A percentile compares a stretch with the other conserved stretches of the same genome.
phyloP scores from a whole-genome alignment of 208 protist genomes.

The Strigomonas galati region DNA sequence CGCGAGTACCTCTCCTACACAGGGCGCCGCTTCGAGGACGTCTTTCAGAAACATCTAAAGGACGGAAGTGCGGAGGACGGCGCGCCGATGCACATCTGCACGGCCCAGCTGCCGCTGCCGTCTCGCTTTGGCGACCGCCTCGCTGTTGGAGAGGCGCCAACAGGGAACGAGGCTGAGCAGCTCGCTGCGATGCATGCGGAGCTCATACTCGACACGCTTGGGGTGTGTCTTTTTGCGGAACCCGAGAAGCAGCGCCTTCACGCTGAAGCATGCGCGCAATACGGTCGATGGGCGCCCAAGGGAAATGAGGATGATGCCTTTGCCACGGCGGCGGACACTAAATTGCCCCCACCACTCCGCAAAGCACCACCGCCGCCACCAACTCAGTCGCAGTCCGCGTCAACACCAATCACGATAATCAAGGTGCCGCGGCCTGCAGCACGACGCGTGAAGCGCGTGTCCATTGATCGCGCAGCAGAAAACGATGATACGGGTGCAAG shows the following conservation, averaged over 20 bases:
- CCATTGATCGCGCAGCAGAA: not conserved
- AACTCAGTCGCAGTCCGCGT: not conserved
- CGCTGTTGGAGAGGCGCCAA: slow-evolving; percentile 69
- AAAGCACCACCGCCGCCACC: slow-evolving; percentile 1
- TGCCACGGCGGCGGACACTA: slow-evolving; percentile 24
- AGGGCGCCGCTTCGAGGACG: slow-evolving; percentile 65
- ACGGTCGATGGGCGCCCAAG: slow-evolving; percentile 60
- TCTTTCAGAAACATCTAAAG: slow-evolving; percentile 48
- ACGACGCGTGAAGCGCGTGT: too few species aligned
- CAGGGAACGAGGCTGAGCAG: slow-evolving; percentile 51
- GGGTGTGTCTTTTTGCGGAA: slow-evolving; percentile 75
- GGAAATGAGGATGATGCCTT: slow-evolving; percentile 16
- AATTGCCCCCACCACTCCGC: slow-evolving; percentile 74
- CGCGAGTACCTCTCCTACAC: slow-evolving; percentile 60
- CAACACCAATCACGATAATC: not conserved
- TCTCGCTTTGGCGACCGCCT: slow-evolving; percentile 66
- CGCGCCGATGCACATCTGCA: slow-evolving; percentile 38
- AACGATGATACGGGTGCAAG: not conserved
- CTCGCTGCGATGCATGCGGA: slow-evolving; percentile 89
- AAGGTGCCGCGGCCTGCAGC: not conserved
- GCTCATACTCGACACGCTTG: slow-evolving; percentile 83
- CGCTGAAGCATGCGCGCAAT: slow-evolving; percentile 44
- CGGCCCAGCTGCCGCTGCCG: slow-evolving; percentile 63
- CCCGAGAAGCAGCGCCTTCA: slow-evolving; percentile 50
- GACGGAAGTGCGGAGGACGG: slow-evolving; percentile 37